phyloP scores from a whole-genome alignment of 331 rosid genomes.

The Stylosanthes scabra region DNA sequence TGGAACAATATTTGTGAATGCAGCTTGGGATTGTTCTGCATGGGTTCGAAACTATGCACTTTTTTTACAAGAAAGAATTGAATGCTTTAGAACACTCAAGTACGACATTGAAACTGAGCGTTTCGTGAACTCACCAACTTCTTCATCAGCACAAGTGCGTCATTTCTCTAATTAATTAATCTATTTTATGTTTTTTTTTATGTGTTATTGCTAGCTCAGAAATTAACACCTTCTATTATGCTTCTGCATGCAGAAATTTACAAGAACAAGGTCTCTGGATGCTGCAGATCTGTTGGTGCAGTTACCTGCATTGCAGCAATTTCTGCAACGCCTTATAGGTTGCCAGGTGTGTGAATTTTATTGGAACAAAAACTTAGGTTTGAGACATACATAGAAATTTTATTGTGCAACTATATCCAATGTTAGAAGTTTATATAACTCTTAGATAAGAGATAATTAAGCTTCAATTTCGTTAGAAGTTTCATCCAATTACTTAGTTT shows the following conservation, averaged over 20 bases:
- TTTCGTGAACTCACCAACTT: constrained; percentile 52
- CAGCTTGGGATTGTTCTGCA: constrained; percentile 95
- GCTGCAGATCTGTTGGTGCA: constrained; percentile 67
- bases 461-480: no score
- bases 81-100: constrained; percentile 69
- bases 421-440: no score
- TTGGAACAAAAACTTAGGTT: not conserved
- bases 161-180: not conserved
- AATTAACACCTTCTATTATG: not conserved
- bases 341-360: constrained; percentile 61
- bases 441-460: no score
- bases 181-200: not conserved
- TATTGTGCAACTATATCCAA: no score
- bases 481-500: no score
- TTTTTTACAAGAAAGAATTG: constrained; percentile 75
- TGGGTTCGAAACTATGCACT: constrained; percentile 85
- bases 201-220: constrained; percentile 4
- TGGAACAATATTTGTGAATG: constrained; percentile 26
- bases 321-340: constrained; percentile 69
- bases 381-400: not conserved
- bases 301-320: constrained; percentile 80
- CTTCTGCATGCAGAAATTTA: constrained; percentile 56
- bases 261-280: constrained; percentile 56
- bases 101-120: constrained; percentile 81
- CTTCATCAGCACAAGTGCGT: constrained; percentile 53